Evolutionary conservation across 805 yeast genomes (phyloP).

Genomic region (Wickerhamiella qilinensis): DNA sequence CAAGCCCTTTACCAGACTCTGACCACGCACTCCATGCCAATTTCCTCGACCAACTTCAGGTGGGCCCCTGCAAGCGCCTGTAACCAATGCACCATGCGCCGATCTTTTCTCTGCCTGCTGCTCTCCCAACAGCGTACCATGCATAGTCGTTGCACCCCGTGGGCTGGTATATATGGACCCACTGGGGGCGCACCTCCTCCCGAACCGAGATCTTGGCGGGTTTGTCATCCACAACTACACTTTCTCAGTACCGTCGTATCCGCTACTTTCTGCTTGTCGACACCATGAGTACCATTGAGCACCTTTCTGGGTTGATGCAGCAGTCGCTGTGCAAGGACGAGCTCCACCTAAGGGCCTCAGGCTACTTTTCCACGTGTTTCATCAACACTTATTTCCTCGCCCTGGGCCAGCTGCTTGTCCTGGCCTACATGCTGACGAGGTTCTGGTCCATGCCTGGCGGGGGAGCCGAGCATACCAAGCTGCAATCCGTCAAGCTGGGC

Average conservation of each 20-base stretch:
- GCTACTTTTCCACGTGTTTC: constrained; percentile 14
- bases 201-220: too few species aligned
- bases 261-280: not conserved
- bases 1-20: too few species aligned
- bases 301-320: constrained; percentile 1
- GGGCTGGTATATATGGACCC: too few species aligned
- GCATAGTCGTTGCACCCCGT: too few species aligned
- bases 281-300: too few species aligned
- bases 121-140: too few species aligned
- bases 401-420: constrained; percentile 9
- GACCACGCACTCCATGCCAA: too few species aligned
- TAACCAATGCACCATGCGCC: too few species aligned
- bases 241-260: not conserved
- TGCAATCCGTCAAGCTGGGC: constrained; percentile 11
- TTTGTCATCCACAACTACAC: not conserved
- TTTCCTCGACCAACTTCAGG: too few species aligned
- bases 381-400: constrained; percentile 15
- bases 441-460: constrained; percentile 3
- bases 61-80: too few species aligned
- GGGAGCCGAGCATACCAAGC: constrained; percentile 8
- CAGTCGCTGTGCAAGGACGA: constrained; percentile 12
- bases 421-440: not conserved
- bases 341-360: constrained; percentile 10
- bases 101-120: too few species aligned
- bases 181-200: too few species aligned